Evolutionary conservation across 495 filamentous ascomycete species (phyloP), one percentile per base, ranked within the genome.

Genomic region (Penicillium paxilli): DNA sequence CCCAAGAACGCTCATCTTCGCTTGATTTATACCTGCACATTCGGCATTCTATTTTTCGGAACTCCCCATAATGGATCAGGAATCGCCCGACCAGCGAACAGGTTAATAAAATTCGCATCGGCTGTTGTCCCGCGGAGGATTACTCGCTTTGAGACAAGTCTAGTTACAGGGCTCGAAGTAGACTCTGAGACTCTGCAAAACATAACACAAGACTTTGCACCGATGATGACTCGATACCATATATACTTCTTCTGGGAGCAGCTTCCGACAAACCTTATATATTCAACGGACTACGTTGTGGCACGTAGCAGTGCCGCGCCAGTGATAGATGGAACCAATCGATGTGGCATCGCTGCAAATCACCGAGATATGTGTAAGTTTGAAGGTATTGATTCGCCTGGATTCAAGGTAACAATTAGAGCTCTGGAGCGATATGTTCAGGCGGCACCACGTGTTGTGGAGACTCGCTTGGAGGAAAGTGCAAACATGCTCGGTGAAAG

Each of bases 31-130:
- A 82, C 88, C 21, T 87, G 85, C 4, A 89, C 87, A 1, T 91
- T 83, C 50, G 87, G 84, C 32, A 80, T 90, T 28, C 73, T 91
- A 26, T 91, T 91, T 62, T 72, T 90, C 24, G 88, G 87, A 32
- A 90, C 88, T 25, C 87, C 87, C 24, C 87, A 91, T 58, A 80
- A 74, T 40, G 87, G 87, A 4, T 76, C 85, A 5, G 82, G 44
- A 24, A 46, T 26, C n/a, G 44, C 44, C 23, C 44, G 44, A 25
- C 44, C 44, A 16, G 23, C 44, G 32, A 35, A 35, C 32, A 35
- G 32, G 32, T 14, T 35, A 14, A 35, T 35, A 35, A 35, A 35
- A 35, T 35, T 35, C n/a, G 32, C 23, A 46, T 28, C 23, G n/a
- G 44, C 44, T 46, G 26, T 24, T 17, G 44, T 46, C 44, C 44